phyloP scores from a whole-genome alignment of 2,329 filamentous ascomycete species.

The Penicillium sp. region DNA sequence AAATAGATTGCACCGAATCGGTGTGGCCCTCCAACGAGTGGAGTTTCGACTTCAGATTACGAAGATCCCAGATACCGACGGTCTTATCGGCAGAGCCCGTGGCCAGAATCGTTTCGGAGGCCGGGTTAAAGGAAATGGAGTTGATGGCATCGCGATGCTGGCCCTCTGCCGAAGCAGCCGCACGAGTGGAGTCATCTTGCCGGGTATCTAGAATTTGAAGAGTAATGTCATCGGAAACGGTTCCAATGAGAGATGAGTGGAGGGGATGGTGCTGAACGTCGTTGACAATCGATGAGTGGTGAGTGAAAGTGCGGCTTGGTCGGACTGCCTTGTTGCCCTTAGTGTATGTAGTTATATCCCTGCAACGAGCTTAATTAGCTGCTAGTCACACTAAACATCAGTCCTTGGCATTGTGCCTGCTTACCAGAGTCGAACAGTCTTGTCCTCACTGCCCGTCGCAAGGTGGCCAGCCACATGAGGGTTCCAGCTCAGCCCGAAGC shows the following conservation, averaged over 20 bases:
- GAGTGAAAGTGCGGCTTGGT: conserved; percentile 73
- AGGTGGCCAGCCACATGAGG: conserved; percentile 78
- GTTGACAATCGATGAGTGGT: conserved; percentile 90
- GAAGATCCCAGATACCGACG: conserved; percentile 90
- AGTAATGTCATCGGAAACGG: conserved; percentile 91
- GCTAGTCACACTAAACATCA: neutral
- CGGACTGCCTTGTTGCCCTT: conserved; percentile 68
- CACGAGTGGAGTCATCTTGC: conserved; percentile 61
- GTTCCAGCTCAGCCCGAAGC: conserved; percentile 91
- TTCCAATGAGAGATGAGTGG: conserved; percentile 80
- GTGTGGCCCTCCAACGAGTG: conserved; percentile 86
- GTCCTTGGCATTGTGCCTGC: conserved; percentile 22
- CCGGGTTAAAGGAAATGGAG: conserved; percentile 90
- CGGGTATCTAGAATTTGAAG: conserved; percentile 91
- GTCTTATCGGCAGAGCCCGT: conserved; percentile 95
- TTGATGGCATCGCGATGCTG: conserved; percentile 94
- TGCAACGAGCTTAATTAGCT: conserved; percentile 34
- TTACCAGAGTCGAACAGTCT: conserved; percentile 86
- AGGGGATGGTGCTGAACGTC: conserved; percentile 94
- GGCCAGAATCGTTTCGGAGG: conserved; percentile 83
- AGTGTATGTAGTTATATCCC: conserved; percentile 77
- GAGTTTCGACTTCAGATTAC: conserved; percentile 84
- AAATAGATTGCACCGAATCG: conserved; percentile 84
- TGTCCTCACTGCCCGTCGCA: conserved; percentile 87
- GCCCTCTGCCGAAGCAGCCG: conserved; percentile 66